Conservation (phyloP, 2,329 filamentous ascomycete genomes). For the Aspergillus sp. region DNA sequence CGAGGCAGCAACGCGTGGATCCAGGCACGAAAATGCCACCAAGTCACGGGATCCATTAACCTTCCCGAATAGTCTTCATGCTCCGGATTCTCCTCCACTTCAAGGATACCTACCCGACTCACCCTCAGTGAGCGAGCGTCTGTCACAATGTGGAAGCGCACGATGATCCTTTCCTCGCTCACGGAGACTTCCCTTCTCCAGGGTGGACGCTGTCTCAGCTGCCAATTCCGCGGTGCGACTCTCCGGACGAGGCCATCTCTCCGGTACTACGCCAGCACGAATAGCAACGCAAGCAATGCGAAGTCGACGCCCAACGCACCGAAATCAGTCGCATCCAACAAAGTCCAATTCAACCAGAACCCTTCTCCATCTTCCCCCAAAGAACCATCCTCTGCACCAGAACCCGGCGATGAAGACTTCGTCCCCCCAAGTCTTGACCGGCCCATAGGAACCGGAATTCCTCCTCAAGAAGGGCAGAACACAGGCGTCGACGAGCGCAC, state of each 20-base stretch:
- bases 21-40: constrained; percentile 32
- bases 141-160: constrained; percentile 32
- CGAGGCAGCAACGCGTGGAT: constrained; percentile 18
- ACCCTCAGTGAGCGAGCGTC: not conserved
- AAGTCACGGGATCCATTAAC: constrained; percentile 33
- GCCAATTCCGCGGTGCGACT: constrained; percentile 32
- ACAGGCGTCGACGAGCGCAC: constrained; percentile 70
- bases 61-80: constrained; percentile 9
- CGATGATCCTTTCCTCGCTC: constrained; percentile 15
- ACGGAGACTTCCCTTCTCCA: constrained; percentile 26
- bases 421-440: constrained; percentile 58
- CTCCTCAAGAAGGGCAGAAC: constrained; percentile 78
- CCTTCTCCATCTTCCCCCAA: constrained; percentile 17
- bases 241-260: constrained; percentile 20
- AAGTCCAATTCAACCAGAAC: constrained; percentile 30
- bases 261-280: constrained; percentile 29
- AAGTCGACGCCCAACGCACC: not conserved
- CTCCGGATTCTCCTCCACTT: not conserved
- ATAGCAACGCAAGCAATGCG: constrained; percentile 13
- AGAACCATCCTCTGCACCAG: constrained; percentile 12
- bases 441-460: constrained; percentile 77
- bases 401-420: constrained; percentile 44
- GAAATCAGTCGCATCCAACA: constrained; percentile 10
- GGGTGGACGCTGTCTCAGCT: constrained; percentile 33
- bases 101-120: not conserved